Evolutionary conservation across 2,329 filamentous ascomycete genomes (phyloP).

Genomic region (Verticillium zaregamsianum): DNA sequence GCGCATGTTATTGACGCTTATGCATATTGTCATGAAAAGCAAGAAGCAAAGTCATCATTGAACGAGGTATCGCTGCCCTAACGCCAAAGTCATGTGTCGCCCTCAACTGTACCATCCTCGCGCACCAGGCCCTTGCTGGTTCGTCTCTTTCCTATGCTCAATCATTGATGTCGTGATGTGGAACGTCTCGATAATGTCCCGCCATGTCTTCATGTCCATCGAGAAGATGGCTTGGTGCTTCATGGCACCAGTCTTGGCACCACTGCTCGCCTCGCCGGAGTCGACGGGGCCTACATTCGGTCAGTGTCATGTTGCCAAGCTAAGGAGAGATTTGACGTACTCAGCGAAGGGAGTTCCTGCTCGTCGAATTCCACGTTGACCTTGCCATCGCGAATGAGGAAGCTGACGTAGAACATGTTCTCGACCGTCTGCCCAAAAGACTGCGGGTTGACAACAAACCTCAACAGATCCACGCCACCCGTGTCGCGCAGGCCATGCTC

Average conservation of each 20-base stretch:
- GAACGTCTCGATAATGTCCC: slow-evolving; percentile 70
- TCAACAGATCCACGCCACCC: slow-evolving; percentile 73
- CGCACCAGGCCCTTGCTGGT: slow-evolving; percentile 45
- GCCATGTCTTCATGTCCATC: slow-evolving; percentile 82
- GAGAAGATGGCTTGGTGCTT: slow-evolving; percentile 85
- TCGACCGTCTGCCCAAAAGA: slow-evolving; percentile 95
- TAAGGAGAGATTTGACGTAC: slow-evolving; percentile 48
- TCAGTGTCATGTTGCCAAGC: not conserved
- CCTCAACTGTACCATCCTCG: slow-evolving; percentile 62
- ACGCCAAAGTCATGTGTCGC: not conserved
- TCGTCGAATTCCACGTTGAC: slow-evolving; percentile 71
- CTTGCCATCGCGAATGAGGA: slow-evolving; percentile 82
- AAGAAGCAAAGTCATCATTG: not conserved
- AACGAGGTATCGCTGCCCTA: not conserved
- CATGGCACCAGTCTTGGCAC: slow-evolving; percentile 46
- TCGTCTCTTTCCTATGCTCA: slow-evolving; percentile 66
- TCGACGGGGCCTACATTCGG: not conserved
- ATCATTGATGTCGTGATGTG: slow-evolving; percentile 79
- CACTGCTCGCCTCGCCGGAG: not conserved
- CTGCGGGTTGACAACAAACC: slow-evolving; percentile 83
- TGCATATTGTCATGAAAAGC: not conserved
- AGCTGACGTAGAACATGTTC: slow-evolving; percentile 95
- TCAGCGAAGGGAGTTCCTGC: slow-evolving; percentile 69
- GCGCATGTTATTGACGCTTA: too few species aligned
- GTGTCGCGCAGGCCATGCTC: slow-evolving; percentile 61